Conservation (phyloP, 345 rosid genomes). For the Erysimum cheiranthoides region DNA sequence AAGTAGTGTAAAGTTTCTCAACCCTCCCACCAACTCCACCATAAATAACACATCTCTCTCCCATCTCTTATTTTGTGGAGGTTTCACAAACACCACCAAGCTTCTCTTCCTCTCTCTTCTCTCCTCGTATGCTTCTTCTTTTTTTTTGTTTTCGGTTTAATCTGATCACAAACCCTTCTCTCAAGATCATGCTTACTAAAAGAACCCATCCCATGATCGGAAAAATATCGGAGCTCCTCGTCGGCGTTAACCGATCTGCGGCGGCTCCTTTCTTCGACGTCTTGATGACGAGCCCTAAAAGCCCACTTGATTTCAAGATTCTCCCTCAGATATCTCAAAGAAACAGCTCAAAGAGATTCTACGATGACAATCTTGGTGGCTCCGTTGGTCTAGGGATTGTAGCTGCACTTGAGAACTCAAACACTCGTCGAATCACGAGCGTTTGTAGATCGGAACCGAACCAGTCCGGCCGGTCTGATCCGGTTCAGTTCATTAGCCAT, state of each 20-base stretch:
- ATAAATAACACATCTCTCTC: slow-evolving; percentile 49
- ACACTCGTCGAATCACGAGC: slow-evolving; percentile 34
- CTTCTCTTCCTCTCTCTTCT: slow-evolving; percentile 33
- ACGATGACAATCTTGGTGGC: slow-evolving; percentile 59
- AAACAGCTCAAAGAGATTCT: slow-evolving; percentile 54
- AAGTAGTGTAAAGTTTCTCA: slow-evolving; percentile 34
- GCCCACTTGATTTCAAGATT: slow-evolving; percentile 68
- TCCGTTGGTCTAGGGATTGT: slow-evolving; percentile 88
- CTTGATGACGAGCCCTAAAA: slow-evolving; percentile 60
- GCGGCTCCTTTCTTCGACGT: slow-evolving; percentile 49
- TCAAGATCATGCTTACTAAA: slow-evolving; percentile 58
- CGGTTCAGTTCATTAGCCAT: slow-evolving; percentile 48
- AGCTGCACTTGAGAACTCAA: slow-evolving; percentile 70
- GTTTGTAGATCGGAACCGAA: slow-evolving; percentile 39
- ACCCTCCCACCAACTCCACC: slow-evolving; percentile 56
- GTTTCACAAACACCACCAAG: slow-evolving; percentile 41
- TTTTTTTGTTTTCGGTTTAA: neutral
- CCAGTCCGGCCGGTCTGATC: slow-evolving; percentile 47
- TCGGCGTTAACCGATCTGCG: slow-evolving; percentile 57
- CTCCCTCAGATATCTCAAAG: slow-evolving; percentile 60
- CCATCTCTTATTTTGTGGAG: slow-evolving; percentile 41
- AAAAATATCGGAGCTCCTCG: slow-evolving; percentile 66
- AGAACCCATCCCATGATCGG: slow-evolving; percentile 78
- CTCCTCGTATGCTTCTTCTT: slow-evolving; percentile 26
- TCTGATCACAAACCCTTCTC: neutral